Base-by-base conservation (phyloP, 1,139 yeast species). In the Lodderomyces metapsilosis region DNA sequence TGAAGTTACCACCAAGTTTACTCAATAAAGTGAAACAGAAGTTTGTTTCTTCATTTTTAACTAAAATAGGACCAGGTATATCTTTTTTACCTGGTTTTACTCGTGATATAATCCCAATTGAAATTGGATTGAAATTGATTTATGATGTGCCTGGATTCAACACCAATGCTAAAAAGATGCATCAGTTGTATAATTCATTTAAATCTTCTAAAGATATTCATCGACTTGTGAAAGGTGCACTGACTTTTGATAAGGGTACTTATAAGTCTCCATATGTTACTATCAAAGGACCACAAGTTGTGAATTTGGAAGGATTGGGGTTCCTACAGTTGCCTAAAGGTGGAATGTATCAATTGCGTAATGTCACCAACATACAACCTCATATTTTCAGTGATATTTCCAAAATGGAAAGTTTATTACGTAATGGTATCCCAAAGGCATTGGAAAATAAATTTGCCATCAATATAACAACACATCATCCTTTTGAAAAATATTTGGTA, bases 251-350 rank as follows among this genome's bases (percentile, higher is more conserved):
- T 27, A 56, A 57, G 17, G 75, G 75, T 3, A 57, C 55, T 2
- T 69, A 71, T 48, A 52, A 58, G 17, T 57, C 74, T 2, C 46
- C 49, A n/a, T 73, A 71, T 50, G 56, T 56, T 0, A 64, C 80
- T 0, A 50, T 75, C 3, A 68, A 63, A 37, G 73, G 72, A 6
- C 75, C 74, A 1, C 70, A 71, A 37, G 66, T 77, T 17, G 58
- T 74, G 24, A 73, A 82, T 1, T 60, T 79, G 17, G 89, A 87
- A 8, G 92, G 94, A 0, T 51, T 83, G 0, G 73, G 81, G 41
- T 82, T 72, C 51, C 45, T 84, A 17, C 52, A 57, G 17, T 54
- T 65, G 8, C 75, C 77, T 0, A 50, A 56, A 4, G 64, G 62
- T 1, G 53, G 79, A 0, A 68, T 82, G 43, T 62, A 74, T 34